Conservation (phyloP, 345 rosid genomes). For the Gossypium turneri region DNA sequence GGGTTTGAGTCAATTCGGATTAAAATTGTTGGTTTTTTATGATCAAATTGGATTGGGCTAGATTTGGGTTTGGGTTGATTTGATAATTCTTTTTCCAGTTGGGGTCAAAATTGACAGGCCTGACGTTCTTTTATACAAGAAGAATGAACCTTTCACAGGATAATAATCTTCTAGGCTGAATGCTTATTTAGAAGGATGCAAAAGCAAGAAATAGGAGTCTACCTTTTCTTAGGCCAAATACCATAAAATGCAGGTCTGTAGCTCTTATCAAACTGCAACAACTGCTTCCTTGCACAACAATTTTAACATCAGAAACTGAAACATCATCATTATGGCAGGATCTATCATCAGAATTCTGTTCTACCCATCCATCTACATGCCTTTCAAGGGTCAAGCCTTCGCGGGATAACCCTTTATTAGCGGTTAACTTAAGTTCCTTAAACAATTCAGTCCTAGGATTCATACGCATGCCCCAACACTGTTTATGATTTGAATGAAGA, state of each 20-base stretch:
- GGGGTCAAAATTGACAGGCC: no score
- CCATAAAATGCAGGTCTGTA: constrained; percentile 93
- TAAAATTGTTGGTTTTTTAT: no score
- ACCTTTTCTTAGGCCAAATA: constrained; percentile 87
- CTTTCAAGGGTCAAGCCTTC: constrained; percentile 50
- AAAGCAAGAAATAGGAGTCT: constrained; percentile 7
- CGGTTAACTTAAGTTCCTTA: constrained; percentile 64
- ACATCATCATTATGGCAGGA: constrained; percentile 21
- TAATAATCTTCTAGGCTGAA: background rate
- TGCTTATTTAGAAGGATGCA: background rate
- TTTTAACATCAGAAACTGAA: constrained; percentile 30
- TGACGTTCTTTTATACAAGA: no score
- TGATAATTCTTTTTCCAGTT: no score
- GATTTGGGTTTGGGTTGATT: no score
- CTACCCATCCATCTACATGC: constrained; percentile 46
- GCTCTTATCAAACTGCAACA: constrained; percentile 85
- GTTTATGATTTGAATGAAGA: constrained; percentile 36
- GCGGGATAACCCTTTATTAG: constrained; percentile 34
- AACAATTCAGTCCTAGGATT: constrained; percentile 65
- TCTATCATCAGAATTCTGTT: constrained; percentile 33
- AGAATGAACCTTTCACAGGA: background rate
- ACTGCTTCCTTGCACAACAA: constrained; percentile 45
- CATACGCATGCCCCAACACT: constrained; percentile 73
- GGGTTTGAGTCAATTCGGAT: no score
- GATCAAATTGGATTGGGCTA: no score